These are phyloP conservation scores for Linum lewisii DNA, from an alignment of 345 rosid species.

Conservation along the genomic window DNA sequence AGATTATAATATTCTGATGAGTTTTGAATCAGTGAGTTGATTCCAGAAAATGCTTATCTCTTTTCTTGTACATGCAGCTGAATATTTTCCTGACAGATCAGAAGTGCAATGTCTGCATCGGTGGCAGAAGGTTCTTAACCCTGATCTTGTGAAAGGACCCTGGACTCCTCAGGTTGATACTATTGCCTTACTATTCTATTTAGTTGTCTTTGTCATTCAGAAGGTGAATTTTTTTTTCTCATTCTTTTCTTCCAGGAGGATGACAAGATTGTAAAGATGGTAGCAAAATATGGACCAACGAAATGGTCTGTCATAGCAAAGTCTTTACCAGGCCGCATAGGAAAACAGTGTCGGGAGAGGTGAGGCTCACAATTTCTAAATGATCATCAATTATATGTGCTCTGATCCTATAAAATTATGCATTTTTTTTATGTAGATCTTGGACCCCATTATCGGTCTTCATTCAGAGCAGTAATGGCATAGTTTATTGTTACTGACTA, in stretches of 20 bases:
- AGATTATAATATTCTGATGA: too few species aligned
- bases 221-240: conserved; percentile 8
- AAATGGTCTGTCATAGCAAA: conserved; percentile 92
- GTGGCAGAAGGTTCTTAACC: conserved; percentile 99
- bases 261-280: conserved; percentile 72
- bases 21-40: too few species aligned
- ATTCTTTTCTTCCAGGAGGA: conserved; percentile 56
- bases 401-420: not conserved
- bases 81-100: conserved; percentile 69
- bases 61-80: conserved; percentile 46
- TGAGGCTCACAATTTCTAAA: conserved; percentile 12
- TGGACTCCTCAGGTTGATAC: conserved; percentile 85
- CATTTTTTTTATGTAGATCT: too few species aligned
- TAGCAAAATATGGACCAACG: conserved; percentile 64
- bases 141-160: conserved; percentile 94
- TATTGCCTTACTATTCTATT: not conserved
- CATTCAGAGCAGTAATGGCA: conserved; percentile 1
- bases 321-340: conserved; percentile 91
- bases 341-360: conserved; percentile 99
- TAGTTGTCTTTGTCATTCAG: conserved; percentile 4
- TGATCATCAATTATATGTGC: not conserved
- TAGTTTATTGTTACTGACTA: not conserved
- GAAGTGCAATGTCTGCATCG: conserved; percentile 98
- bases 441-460: not conserved
- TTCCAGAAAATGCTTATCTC: not conserved